A percentile compares a stretch with the other conserved stretches of the same genome.
phyloP scores from a whole-genome alignment of 2,329 filamentous ascomycete genomes.

The Paecilomyces fulvus region DNA sequence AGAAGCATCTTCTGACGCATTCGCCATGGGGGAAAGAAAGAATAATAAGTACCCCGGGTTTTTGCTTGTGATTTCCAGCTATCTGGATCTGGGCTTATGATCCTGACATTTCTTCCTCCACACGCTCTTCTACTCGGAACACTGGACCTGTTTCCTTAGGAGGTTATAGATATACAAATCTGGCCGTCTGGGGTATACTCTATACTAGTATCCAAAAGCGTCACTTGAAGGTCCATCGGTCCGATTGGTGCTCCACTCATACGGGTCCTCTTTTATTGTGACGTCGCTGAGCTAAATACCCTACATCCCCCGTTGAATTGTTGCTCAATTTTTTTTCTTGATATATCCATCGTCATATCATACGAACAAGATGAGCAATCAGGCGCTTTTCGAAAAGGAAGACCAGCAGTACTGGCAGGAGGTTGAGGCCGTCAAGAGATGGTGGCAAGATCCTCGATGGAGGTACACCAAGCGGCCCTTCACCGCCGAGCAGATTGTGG shows the following conservation, averaged over 20 bases:
- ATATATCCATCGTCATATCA: background rate
- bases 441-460: slow-evolving; percentile 93
- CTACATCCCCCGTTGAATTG: too few relatives aligned
- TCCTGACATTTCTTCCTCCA: slow-evolving; percentile 6
- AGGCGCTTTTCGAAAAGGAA: slow-evolving; percentile 48
- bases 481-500: slow-evolving; percentile 92
- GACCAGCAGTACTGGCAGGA: slow-evolving; percentile 71
- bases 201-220: background rate
- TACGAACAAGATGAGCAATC: slow-evolving; percentile 4
- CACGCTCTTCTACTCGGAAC: slow-evolving; percentile 3
- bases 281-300: slow-evolving; percentile 3
- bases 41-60: slow-evolving; percentile 22
- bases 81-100: background rate
- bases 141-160: slow-evolving; percentile 2
- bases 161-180: background rate
- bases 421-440: slow-evolving; percentile 79
- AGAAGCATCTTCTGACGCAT: slow-evolving; percentile 17
- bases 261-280: slow-evolving; percentile 1
- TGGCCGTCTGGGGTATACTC: background rate
- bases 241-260: background rate
- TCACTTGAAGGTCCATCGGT: background rate
- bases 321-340: background rate
- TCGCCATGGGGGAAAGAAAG: slow-evolving; percentile 17
- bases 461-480: slow-evolving; percentile 85
- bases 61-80: slow-evolving; percentile 20